Percentiles rank a stretch among this genome's conserved stretches.
phyloP scores from a whole-genome alignment of 73 alveolate species.

The Halteria grandinella region DNA sequence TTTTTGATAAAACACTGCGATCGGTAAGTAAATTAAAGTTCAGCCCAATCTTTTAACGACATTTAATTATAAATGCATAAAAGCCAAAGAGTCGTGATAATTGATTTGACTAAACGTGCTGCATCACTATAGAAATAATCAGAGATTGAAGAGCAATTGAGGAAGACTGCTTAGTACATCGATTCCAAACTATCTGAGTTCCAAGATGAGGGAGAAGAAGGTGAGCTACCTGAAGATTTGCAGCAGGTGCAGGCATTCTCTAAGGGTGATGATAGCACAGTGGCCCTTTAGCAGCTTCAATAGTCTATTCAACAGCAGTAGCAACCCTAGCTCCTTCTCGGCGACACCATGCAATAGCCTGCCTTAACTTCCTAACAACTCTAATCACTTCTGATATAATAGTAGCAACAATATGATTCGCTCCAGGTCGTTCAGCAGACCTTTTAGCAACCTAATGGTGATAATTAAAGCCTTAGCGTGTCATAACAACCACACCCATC shows the following conservation, averaged over 20 bases:
- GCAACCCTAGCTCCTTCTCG: too few species aligned
- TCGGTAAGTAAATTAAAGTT: background rate
- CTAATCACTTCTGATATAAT: too few species aligned
- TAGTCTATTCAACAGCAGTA: background rate
- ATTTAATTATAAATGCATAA: too few species aligned
- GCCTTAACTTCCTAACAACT: too few species aligned
- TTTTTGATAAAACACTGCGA: constrained; percentile 13
- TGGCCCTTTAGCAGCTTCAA: constrained; percentile 8
- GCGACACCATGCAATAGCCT: too few species aligned
- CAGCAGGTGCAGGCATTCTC: constrained; percentile 15
- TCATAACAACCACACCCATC: too few species aligned
- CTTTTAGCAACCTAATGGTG: too few species aligned
- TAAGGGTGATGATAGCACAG: background rate
- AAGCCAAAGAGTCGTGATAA: too few species aligned
- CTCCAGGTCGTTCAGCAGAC: too few species aligned
- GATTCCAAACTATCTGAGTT: constrained; percentile 26
- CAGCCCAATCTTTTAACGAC: background rate
- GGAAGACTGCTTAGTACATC: constrained; percentile 19
- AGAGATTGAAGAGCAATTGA: constrained; percentile 33
- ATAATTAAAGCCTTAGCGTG: too few species aligned
- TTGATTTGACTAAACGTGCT: too few species aligned
- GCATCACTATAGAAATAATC: constrained; percentile 36
- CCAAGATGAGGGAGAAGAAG: constrained; percentile 19
- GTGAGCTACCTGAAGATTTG: background rate
- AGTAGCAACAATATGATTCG: too few species aligned